Evolutionary conservation across 2,329 filamentous ascomycete species (phyloP), one percentile per base, ranked within the genome.

Genomic region (Talaromyces atroroseus): DNA sequence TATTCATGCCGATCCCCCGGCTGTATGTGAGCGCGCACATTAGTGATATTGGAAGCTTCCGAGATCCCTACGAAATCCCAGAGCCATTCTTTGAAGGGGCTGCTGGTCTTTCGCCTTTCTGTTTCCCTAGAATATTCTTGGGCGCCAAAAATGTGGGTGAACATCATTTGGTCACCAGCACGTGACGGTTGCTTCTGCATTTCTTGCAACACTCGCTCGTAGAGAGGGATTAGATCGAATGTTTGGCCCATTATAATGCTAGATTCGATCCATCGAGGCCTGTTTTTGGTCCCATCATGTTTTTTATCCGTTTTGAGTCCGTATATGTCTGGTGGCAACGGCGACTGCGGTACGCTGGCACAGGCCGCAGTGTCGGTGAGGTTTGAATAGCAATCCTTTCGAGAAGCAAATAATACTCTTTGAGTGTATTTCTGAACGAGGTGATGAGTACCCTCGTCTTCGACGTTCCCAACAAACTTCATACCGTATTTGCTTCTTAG

Each of bases 391-490:
- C 82, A 85, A 21, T 71, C 64, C 65, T 84, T 84, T 54, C 78
- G 74, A 8, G 80, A 79, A 2, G 75, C 78, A 59, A 84, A 85
- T 1, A 85, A 61, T 10, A 85, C 78, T 7, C 76, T 76, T 61
- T 83, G 80, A 1, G 71, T 75, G 59, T 80, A 78, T 55, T 73
- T 75, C 58, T 73, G 74, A 6, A 71, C 59, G 45, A 66, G 62
- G 21, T 64, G 56, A 29, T 38, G 26, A 12, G 63, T 55, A 26
- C 61, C 56, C 16, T 54, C 58, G 12, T 50, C 59, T 54, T 49
- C 61, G 57, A 45, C 59, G 58, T 58, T 57, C 47, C 65, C 61
- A 45, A 68, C 57, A n/a, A 60, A 59, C 40, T 64, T 63, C 52
- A 52, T 67, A 2, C 80, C 80, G 60, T 83, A 83, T 40, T 74